A percentile compares a stretch with the other conserved stretches of the same genome.
These are phyloP conservation scores for Globisporangium spinosum DNA, from an alignment of 352 stramenopile species.

Conservation along the genomic window DNA sequence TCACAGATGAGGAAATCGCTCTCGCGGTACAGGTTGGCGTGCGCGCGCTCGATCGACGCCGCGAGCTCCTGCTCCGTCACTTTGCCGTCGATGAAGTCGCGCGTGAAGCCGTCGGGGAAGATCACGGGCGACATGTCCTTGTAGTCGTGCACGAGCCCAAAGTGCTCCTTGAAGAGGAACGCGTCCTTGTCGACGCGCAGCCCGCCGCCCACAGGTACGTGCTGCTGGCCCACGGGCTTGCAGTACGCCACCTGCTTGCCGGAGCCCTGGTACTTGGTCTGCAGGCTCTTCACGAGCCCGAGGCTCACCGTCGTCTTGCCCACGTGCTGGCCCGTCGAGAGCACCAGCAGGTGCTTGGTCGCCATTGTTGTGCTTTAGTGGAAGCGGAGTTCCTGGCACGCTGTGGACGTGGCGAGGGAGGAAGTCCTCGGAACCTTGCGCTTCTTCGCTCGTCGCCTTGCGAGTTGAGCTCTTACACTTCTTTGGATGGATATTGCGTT, in stretches of 20 bases:
- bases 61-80: slow-evolving; percentile 83
- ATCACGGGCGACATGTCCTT: slow-evolving; percentile 97
- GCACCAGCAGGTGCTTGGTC: slow-evolving; percentile 76
- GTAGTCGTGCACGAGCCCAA: slow-evolving; percentile 95
- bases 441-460: neutral
- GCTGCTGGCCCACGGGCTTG: slow-evolving; percentile 96
- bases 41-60: slow-evolving; percentile 73
- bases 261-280: slow-evolving; percentile 82
- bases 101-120: slow-evolving; percentile 95
- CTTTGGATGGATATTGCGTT: neutral
- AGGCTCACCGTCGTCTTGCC: slow-evolving; percentile 97
- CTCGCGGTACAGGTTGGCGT: slow-evolving; percentile 69
- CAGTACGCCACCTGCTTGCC: slow-evolving; percentile 86
- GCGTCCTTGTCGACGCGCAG: slow-evolving; percentile 93
- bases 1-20: slow-evolving; percentile 95
- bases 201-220: slow-evolving; percentile 74
- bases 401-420: neutral
- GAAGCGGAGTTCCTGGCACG: neutral
- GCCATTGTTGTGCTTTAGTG: slow-evolving; percentile 23
- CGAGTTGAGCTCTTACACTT: neutral
- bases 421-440: neutral
- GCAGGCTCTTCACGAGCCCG: slow-evolving; percentile 91
- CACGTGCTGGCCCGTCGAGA: slow-evolving; percentile 95
- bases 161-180: slow-evolving; percentile 95
- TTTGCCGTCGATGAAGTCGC: slow-evolving; percentile 95